Evolutionary conservation across 495 filamentous ascomycete species (phyloP).

Genomic region (Parachaetomium inaequale): DNA sequence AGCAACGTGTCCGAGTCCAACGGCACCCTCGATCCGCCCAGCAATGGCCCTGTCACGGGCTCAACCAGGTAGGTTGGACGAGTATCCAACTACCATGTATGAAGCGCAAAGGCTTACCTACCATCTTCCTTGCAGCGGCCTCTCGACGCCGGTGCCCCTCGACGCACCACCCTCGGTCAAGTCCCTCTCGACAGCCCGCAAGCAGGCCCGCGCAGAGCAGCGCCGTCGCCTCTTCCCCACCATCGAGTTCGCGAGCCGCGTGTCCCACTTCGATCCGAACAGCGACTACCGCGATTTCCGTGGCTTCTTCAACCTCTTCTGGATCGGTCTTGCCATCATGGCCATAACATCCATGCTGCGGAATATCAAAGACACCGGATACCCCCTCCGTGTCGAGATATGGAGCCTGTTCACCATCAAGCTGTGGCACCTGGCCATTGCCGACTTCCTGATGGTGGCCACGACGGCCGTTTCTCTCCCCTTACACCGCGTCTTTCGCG

Average conservation of each 20-base stretch:
- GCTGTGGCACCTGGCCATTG: slow-evolving; percentile 78
- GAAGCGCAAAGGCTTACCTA: not conserved
- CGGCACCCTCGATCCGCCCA: slow-evolving; percentile 30
- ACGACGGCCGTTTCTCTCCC: slow-evolving; percentile 70
- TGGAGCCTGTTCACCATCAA: slow-evolving; percentile 85
- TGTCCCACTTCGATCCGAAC: slow-evolving; percentile 91
- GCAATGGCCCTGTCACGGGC: slow-evolving; percentile 32
- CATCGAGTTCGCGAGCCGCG: slow-evolving; percentile 84
- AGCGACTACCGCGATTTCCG: slow-evolving; percentile 93
- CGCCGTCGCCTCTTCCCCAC: slow-evolving; percentile 90
- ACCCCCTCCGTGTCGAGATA: slow-evolving; percentile 74
- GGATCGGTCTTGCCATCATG: slow-evolving; percentile 96
- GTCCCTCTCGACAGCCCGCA: slow-evolving; percentile 77
- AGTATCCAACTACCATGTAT: not conserved
- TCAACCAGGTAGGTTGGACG: slow-evolving; percentile 37
- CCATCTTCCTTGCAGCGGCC: slow-evolving; percentile 55
- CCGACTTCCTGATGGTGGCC: slow-evolving; percentile 78
- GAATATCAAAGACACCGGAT: slow-evolving; percentile 92
- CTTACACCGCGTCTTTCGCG: slow-evolving; percentile 63
- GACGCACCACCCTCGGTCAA: slow-evolving; percentile 89
- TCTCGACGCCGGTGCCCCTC: slow-evolving; percentile 80
- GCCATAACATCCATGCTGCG: slow-evolving; percentile 85
- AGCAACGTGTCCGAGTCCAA: slow-evolving; percentile 36
- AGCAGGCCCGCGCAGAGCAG: slow-evolving; percentile 77
- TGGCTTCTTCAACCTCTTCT: slow-evolving; percentile 96